Evolutionary conservation across 257 asterid species (phyloP), one percentile per base, ranked within the genome.

Genomic region (Capsicum chinense): DNA sequence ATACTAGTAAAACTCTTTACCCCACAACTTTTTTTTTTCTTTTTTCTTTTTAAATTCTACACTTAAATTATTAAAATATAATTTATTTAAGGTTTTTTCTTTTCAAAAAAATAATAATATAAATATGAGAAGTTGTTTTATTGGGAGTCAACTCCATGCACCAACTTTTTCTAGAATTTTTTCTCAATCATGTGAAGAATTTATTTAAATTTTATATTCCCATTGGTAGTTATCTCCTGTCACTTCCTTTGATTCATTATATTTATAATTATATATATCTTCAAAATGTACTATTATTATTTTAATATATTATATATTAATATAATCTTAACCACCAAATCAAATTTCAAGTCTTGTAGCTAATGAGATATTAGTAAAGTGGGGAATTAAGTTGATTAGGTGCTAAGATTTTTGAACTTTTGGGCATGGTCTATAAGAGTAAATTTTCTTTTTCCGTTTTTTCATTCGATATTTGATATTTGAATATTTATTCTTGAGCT

Each of bases 251-350:
- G 50, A 14, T 66, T 3, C 5, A 39, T 39, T 3, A 39, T 39
- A 14, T 66, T 3, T 39, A 39, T 39, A 39, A 39, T 39, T 39
- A 3, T 39, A 33, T 33, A 14, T 67, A 37, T 14, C 19, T 33
- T 66, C 10, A 64, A 64, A 64, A 64, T 64, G 12, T 64, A 64
- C 4, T 11, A 26, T 26, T 64, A 26, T 12, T 12, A 33, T 64
- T 64, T 26, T 64, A 9, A 11, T 64, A 64, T 33, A 63, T 64
- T 5, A 26, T 64, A 64, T 63, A 9, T 64, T 64, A 11, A 0
- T 64, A 26, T 12, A 64, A 63, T 63, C 73, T 67, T 11, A 67
- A 67, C 50, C 73, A 67, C 74, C 74, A 35, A 67, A 67, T 35
- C 74, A 14, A 5, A 67, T 67, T 35, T 35, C 50, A 67, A 67